A percentile compares a stretch with the other conserved stretches of the same genome.
Conservation (phyloP, 495 filamentous ascomycete genomes). For the Penicillium tannophilum region DNA sequence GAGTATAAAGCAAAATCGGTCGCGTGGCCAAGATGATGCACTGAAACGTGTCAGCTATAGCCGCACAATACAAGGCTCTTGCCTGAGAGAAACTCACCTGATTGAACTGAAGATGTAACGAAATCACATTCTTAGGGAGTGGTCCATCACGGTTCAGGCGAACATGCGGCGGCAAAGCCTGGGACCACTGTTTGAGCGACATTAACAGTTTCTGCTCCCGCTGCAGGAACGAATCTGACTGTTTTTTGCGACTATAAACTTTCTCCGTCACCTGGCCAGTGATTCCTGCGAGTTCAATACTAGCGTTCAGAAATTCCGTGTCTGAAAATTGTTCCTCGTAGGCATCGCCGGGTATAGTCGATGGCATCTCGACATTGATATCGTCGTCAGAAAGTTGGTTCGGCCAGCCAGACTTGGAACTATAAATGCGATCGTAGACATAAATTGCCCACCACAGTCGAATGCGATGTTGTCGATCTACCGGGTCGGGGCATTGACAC, state of each 20-base stretch:
- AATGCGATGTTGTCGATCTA: conserved; percentile 33
- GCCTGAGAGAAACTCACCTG: conserved; percentile 20
- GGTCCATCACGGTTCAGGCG: conserved; percentile 21
- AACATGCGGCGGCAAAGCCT: conserved; percentile 30
- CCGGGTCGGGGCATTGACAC: conserved; percentile 25
- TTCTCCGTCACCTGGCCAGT: conserved; percentile 28
- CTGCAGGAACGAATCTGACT: conserved; percentile 29
- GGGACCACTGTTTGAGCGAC: conserved; percentile 32
- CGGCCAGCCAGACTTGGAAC: conserved; percentile 35
- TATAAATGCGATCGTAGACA: conserved; percentile 38
- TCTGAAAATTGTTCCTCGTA: conserved; percentile 29
- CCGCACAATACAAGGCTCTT: too few species aligned
- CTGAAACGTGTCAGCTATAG: conserved; percentile 14
- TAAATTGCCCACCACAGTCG: conserved; percentile 39
- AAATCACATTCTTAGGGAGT: conserved; percentile 27
- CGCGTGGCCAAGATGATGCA: conserved; percentile 37
- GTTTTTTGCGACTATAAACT: conserved; percentile 31
- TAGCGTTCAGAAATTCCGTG: conserved; percentile 27
- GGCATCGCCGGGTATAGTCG: conserved; percentile 12
- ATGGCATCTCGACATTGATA: conserved; percentile 36
- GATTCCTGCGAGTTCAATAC: conserved; percentile 26
- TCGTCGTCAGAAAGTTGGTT: conserved; percentile 34
- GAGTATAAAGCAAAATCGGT: conserved; percentile 32
- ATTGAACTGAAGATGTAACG: conserved; percentile 38
- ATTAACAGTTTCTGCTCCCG: conserved; percentile 33